These are phyloP conservation scores for Heritiera fomes DNA, from an alignment of 345 rosid species.

Conservation along the genomic window DNA sequence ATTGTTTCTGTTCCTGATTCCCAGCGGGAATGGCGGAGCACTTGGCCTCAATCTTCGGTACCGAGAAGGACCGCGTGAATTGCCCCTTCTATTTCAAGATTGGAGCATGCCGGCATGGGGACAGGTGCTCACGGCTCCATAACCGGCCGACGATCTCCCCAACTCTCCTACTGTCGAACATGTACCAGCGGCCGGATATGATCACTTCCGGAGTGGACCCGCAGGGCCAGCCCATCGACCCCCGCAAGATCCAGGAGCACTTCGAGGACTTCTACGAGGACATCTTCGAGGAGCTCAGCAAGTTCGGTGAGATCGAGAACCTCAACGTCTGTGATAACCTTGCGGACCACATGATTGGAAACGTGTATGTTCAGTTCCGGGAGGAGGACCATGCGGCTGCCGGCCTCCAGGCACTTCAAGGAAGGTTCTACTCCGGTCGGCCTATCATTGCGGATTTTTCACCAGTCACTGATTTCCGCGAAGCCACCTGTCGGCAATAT, in stretches of 20 bases:
- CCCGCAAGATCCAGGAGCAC: conserved; percentile 75
- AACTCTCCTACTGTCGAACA: conserved; percentile 74
- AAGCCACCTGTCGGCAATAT: conserved; percentile 83
- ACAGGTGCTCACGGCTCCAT: conserved; percentile 89
- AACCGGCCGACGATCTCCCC: conserved; percentile 81
- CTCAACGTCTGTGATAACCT: conserved; percentile 89
- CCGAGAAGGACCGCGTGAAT: conserved; percentile 86
- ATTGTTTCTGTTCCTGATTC: background rate
- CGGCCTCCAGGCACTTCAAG: conserved; percentile 70
- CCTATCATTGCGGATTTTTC: conserved; percentile 93
- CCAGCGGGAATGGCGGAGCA: conserved; percentile 82
- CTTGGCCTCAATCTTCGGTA: conserved; percentile 86
- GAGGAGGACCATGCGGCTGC: conserved; percentile 95
- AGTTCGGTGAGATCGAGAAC: conserved; percentile 86
- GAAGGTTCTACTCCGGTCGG: conserved; percentile 84
- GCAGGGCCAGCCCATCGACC: conserved; percentile 74
- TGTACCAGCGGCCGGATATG: conserved; percentile 77
- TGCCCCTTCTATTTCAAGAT: conserved; percentile 89
- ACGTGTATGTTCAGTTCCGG: conserved; percentile 82
- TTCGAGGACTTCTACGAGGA: conserved; percentile 91
- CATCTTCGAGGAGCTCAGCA: conserved; percentile 80
- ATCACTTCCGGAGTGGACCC: conserved; percentile 81
- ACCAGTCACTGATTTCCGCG: conserved; percentile 89
- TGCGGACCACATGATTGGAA: conserved; percentile 91
- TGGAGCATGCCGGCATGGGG: conserved; percentile 92